Conservation (phyloP, 2,329 filamentous ascomycete species). For the Penicillium sp. region DNA sequence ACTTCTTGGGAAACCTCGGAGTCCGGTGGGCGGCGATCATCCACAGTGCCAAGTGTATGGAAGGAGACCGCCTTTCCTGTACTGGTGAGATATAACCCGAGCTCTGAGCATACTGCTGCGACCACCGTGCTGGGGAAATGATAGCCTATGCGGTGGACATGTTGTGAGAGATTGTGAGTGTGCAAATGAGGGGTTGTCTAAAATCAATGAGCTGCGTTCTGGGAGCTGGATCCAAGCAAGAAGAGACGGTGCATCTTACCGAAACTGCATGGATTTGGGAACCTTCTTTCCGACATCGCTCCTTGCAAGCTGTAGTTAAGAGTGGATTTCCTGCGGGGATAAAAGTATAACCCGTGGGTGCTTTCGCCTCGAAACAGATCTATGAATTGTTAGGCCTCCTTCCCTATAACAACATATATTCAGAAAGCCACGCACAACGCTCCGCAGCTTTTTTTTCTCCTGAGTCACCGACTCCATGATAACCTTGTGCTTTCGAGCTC, state of each 20-base stretch:
- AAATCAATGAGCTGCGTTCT: constrained; percentile 16
- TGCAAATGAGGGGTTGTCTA: constrained; percentile 53
- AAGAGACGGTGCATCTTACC: constrained; percentile 44
- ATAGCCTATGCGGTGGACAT: constrained; percentile 63
- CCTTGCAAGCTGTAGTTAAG: constrained; percentile 61
- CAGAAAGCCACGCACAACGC: constrained; percentile 42
- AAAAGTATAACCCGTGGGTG: constrained; percentile 62
- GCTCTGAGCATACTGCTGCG: constrained; percentile 54
- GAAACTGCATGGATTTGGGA: constrained; percentile 60
- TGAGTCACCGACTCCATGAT: constrained; percentile 59
- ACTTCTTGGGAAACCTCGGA: constrained; percentile 44
- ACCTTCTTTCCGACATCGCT: constrained; percentile 56
- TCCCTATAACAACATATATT: constrained; percentile 1
- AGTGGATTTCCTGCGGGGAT: constrained; percentile 61
- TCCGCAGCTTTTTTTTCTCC: constrained; percentile 61
- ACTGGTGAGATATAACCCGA: constrained; percentile 47
- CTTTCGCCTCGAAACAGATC: constrained; percentile 56
- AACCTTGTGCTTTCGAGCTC: constrained; percentile 54
- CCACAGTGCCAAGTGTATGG: constrained; percentile 27
- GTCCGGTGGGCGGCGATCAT: constrained; percentile 24
- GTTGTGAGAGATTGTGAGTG: constrained; percentile 57
- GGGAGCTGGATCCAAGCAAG: not conserved
- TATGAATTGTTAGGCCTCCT: constrained; percentile 40
- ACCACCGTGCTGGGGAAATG: constrained; percentile 64
- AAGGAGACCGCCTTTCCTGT: constrained; percentile 49